phyloP scores from a whole-genome alignment of 129 eudicot species.

The Sambucus nigra region DNA sequence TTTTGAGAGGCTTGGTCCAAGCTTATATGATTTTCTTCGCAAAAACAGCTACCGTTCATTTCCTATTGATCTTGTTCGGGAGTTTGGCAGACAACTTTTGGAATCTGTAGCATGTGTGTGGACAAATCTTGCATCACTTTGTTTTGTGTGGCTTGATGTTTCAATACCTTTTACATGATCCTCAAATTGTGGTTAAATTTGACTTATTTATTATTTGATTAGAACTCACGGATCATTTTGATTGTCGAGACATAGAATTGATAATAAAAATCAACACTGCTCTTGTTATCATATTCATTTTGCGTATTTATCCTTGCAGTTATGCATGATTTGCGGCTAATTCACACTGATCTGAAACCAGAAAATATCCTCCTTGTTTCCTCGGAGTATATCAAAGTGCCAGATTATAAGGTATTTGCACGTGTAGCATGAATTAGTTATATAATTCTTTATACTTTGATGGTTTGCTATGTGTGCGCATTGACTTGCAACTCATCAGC shows the following conservation, averaged over 20 bases:
- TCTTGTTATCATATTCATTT: constrained; percentile 8
- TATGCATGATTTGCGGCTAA: constrained; percentile 87
- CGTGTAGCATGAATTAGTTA: not conserved
- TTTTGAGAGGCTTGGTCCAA: constrained; percentile 98
- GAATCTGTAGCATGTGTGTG: constrained; percentile 98
- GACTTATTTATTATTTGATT: constrained; percentile 1
- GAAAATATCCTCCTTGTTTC: constrained; percentile 90
- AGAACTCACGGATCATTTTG: not conserved
- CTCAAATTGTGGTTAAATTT: not conserved
- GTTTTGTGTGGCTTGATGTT: constrained; percentile 3
- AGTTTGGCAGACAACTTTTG: constrained; percentile 98
- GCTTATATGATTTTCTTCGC: constrained; percentile 97
- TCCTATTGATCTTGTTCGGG: constrained; percentile 99
- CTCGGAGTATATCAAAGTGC: constrained; percentile 76
- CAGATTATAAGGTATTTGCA: constrained; percentile 70
- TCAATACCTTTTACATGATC: constrained; percentile 1
- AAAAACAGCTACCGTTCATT: constrained; percentile 95
- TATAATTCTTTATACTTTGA: not conserved
- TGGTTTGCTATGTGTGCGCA: not conserved
- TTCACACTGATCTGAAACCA: constrained; percentile 91
- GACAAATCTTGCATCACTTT: constrained; percentile 37
- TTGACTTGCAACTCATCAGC: not conserved
- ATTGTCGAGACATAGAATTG: not conserved
- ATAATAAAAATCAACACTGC: not conserved
- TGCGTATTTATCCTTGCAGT: constrained; percentile 41